Percentiles rank a stretch among this genome's conserved stretches.
Evolutionary conservation across 2,329 filamentous ascomycete genomes (phyloP).

Genomic region (Westerdykella sp.): DNA sequence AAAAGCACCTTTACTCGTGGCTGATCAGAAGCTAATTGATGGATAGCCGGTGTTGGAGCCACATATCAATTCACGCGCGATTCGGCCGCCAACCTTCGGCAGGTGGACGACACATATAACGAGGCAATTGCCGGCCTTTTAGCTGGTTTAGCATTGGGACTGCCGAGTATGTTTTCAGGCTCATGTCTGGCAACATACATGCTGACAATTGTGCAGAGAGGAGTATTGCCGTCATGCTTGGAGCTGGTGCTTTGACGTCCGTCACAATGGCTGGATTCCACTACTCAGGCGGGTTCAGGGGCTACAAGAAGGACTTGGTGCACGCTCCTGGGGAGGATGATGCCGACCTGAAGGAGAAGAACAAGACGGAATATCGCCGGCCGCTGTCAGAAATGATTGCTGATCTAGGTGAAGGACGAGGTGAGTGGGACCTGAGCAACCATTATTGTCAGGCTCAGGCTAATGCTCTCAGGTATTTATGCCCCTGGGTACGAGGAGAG

Average conservation of each 20-base stretch:
- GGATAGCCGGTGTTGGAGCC: conserved; percentile 62
- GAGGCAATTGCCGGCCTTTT: conserved; percentile 69
- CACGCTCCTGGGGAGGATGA: conserved; percentile 61
- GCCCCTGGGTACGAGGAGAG: conserved; percentile 79
- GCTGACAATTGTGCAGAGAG: conserved; percentile 41
- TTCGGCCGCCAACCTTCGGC: conserved; percentile 75
- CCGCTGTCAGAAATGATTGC: conserved; percentile 74
- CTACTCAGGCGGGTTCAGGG: conserved; percentile 59
- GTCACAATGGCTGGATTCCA: conserved; percentile 58
- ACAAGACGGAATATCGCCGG: conserved; percentile 67
- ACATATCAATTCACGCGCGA: conserved; percentile 71
- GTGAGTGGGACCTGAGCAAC: conserved; percentile 43
- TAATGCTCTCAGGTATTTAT: conserved; percentile 58
- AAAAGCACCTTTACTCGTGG: background rate
- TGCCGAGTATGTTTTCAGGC: no score
- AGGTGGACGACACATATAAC: conserved; percentile 76
- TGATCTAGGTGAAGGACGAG: conserved; percentile 80
- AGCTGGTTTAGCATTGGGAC: conserved; percentile 47
- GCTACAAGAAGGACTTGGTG: conserved; percentile 42
- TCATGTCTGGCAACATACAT: no score
- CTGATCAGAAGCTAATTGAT: conserved; percentile 22
- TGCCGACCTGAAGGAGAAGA: conserved; percentile 66
- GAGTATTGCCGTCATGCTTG: conserved; percentile 64
- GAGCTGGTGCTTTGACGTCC: conserved; percentile 57
- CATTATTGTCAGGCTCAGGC: conserved; percentile 3